These are phyloP conservation scores for Hypsizygus marmoreus DNA, from an alignment of 768 basidiomycete genomes.

Conservation along the genomic window DNA sequence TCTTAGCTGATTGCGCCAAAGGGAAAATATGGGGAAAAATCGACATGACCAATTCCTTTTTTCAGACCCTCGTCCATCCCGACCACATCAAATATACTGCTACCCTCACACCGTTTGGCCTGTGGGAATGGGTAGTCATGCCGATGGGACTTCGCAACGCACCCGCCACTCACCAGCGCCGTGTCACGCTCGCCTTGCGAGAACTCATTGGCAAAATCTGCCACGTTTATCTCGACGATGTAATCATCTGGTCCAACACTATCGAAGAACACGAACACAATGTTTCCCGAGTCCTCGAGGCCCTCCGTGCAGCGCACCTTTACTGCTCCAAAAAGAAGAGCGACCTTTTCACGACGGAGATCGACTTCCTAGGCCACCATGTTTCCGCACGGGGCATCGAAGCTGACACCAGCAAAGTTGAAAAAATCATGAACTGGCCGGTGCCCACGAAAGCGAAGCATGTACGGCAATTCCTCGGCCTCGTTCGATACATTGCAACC, in stretches of 20 bases:
- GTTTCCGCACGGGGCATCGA: neutral
- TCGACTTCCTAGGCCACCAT: slow-evolving; percentile 16
- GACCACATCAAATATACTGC: slow-evolving; percentile 34
- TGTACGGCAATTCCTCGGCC: neutral
- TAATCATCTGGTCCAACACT: slow-evolving; percentile 42
- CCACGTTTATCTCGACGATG: slow-evolving; percentile 46
- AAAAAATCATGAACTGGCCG: slow-evolving; percentile 28
- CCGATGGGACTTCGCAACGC: slow-evolving; percentile 37
- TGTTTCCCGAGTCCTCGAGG: slow-evolving; percentile 24
- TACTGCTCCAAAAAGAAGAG: neutral
- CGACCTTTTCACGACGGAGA: neutral
- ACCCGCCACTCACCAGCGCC: slow-evolving; percentile 30
- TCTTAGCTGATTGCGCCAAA: slow-evolving; percentile 22
- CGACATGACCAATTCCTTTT: slow-evolving; percentile 10
- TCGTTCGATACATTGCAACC: slow-evolving; percentile 21
- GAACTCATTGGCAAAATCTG: slow-evolving; percentile 38
- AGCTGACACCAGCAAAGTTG: neutral
- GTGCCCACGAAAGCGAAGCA: slow-evolving; percentile 13
- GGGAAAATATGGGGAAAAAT: too few relatives aligned
- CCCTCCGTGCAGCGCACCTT: neutral
- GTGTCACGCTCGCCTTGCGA: slow-evolving; percentile 32
- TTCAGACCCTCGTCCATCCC: slow-evolving; percentile 32
- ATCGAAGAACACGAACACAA: slow-evolving; percentile 32
- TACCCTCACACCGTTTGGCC: slow-evolving; percentile 35
- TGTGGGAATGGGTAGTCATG: slow-evolving; percentile 44